phyloP scores from a whole-genome alignment of 495 filamentous ascomycete genomes.

The Daldinia bambusicola region DNA sequence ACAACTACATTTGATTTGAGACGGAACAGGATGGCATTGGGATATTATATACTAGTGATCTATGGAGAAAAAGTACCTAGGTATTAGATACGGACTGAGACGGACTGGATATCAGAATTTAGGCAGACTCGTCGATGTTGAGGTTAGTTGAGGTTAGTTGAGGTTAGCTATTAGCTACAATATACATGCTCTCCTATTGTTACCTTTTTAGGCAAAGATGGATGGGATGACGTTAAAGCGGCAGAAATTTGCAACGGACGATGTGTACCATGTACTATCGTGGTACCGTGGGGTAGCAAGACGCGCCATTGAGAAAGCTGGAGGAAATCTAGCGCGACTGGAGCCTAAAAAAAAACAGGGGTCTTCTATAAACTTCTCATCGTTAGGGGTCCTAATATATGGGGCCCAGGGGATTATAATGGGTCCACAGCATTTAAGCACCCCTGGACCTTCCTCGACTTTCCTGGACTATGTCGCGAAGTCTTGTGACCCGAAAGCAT shows the following conservation, averaged over 20 bases:
- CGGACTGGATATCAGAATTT: conserved; percentile 13
- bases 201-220: neutral
- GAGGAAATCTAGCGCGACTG: conserved; percentile 29
- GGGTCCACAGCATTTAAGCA: neutral
- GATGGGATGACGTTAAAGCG: neutral
- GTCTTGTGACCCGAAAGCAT: conserved; percentile 34
- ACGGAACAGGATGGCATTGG: conserved; percentile 6
- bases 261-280: neutral
- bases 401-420: neutral
- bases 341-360: conserved; percentile 36
- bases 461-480: no score
- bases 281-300: neutral
- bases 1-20: conserved; percentile 9
- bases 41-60: conserved; percentile 25
- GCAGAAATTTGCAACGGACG: neutral
- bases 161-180: no score
- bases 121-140: conserved; percentile 33
- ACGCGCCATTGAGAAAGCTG: neutral
- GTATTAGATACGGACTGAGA: no score
- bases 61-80: neutral
- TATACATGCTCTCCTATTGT: neutral
- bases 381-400: neutral
- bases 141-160: no score
- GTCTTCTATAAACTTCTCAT: neutral
- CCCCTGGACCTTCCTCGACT: conserved; percentile 6